Percentiles rank a stretch among this genome's conserved stretches.
These are phyloP conservation scores for Tolypocladium capitatum DNA, from an alignment of 2,329 filamentous ascomycete species.

Conservation along the genomic window DNA sequence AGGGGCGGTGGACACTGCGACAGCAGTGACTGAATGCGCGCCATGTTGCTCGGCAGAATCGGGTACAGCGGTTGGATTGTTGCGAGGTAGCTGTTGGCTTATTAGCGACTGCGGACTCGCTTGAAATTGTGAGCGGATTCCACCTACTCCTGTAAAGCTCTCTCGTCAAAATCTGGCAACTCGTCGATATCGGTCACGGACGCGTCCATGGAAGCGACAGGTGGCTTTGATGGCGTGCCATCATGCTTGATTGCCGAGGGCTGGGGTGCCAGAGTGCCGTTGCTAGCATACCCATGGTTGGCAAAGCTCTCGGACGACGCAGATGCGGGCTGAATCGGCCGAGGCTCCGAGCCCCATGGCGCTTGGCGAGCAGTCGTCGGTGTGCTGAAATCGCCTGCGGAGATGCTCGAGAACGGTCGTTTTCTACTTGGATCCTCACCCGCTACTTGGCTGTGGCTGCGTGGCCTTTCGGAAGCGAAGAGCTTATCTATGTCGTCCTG, in stretches of 20 bases:
- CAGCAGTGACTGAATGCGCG: conserved; percentile 41
- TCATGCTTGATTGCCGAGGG: conserved; percentile 26
- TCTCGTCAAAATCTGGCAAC: conserved; percentile 27
- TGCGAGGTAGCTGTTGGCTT: conserved; percentile 40
- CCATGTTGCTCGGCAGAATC: conserved; percentile 45
- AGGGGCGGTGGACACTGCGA: conserved; percentile 41
- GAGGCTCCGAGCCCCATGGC: conserved; percentile 34
- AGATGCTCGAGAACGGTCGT: conserved; percentile 35
- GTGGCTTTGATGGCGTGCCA: conserved; percentile 21
- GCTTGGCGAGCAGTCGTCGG: conserved; percentile 28
- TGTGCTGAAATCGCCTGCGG: conserved; percentile 25
- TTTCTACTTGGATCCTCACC: conserved; percentile 24
- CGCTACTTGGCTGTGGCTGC: conserved; percentile 14
- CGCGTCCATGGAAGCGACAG: conserved; percentile 20
- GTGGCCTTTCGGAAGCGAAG: conserved; percentile 20
- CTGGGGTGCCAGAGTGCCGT: conserved; percentile 32
- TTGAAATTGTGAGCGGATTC: background rate
- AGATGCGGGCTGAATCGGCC: conserved; percentile 28
- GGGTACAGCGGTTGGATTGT: conserved; percentile 55
- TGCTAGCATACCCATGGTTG: conserved; percentile 20
- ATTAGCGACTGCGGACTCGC: background rate
- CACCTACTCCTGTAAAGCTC: conserved; percentile 31
- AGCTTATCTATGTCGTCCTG: conserved; percentile 33
- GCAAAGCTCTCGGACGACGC: conserved; percentile 19
- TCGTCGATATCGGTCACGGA: conserved; percentile 19